These are phyloP conservation scores for Amphirosellinia nigrospora DNA, from an alignment of 495 filamentous ascomycete species.

Conservation along the genomic window DNA sequence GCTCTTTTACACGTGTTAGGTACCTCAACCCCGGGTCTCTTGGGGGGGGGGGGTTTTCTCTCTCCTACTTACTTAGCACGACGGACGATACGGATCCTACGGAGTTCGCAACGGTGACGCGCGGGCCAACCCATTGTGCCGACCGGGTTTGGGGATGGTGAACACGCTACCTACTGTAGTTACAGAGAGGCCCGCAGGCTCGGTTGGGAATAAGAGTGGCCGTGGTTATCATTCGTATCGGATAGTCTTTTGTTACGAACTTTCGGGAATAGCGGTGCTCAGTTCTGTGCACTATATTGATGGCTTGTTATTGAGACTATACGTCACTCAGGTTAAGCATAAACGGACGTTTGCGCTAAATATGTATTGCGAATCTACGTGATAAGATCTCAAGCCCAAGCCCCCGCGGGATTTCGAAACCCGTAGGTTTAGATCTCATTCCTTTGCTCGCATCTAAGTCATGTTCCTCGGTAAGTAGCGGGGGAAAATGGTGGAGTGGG, in stretches of 20 bases:
- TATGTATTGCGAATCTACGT: neutral
- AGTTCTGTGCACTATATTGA: neutral
- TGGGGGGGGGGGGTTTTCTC: too few relatives aligned
- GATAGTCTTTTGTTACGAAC: neutral
- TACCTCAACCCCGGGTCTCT: neutral
- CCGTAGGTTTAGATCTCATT: neutral
- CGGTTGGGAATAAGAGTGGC: conserved; percentile 9
- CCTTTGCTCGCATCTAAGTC: neutral
- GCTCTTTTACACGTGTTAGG: neutral
- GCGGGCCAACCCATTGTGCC: too few relatives aligned
- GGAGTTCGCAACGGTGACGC: neutral
- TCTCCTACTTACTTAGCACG: neutral
- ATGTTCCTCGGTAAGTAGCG: neutral
- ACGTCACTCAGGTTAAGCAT: neutral
- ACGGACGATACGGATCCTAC: neutral
- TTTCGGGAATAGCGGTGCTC: neutral
- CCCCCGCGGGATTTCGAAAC: neutral
- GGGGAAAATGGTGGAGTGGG: neutral
- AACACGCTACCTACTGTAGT: neutral
- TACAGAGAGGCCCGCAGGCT: neutral
- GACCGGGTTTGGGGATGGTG: neutral
- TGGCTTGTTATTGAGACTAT: neutral
- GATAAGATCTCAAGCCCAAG: neutral
- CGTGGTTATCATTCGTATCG: neutral
- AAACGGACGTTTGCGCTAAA: neutral